Evolutionary conservation across 108 stramenopile genomes (phyloP), one percentile per base, ranked within the genome.

Genomic region (Cyclotella sp.): DNA sequence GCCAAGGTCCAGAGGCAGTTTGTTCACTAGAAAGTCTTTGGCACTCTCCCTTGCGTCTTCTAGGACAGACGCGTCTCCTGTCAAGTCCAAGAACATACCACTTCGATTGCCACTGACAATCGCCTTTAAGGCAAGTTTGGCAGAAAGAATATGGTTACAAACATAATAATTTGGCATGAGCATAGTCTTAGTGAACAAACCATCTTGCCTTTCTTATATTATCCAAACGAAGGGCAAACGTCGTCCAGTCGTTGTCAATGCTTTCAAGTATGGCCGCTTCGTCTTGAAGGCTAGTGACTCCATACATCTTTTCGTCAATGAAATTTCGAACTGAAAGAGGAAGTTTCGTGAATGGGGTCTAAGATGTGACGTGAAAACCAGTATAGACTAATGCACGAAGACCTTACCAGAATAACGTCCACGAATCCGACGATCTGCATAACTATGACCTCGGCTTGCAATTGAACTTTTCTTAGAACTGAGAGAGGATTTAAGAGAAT

Each of bases 71-170:
- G 78, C 67, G 49, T 95, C 96, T 0, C 95, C 97, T 28, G 95
- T 95, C 40, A 98, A 61, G 61, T 94, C 92, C 28, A 98, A 49
- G 12, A 94, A 49, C 87, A 93, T 85, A n/a, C 90, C 92, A 65
- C 80, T 85, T 28, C 85, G 84, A 70, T 81, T 74, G 19, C 79
- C 84, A 46, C 68, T 71, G 18, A 92, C 68, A n/a, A 97, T 78
- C 10, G 84, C 83, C 52, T 85, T 3, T n/a, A n/a, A n/a, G n/a
- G n/a, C n/a, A n/a, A n/a, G n/a, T n/a, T n/a, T n/a, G n/a, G n/a
- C n/a, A n/a, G n/a, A n/a, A n/a, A n/a, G n/a, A n/a, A n/a, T n/a
- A n/a, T n/a, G n/a, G n/a, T n/a, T n/a, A n/a, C n/a, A n/a, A n/a
- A n/a, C n/a, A n/a, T n/a, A 15, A 49, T 26, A 46, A 28, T 27